phyloP scores from a whole-genome alignment of 73 alveolate species.

The Stentor roeselii region DNA sequence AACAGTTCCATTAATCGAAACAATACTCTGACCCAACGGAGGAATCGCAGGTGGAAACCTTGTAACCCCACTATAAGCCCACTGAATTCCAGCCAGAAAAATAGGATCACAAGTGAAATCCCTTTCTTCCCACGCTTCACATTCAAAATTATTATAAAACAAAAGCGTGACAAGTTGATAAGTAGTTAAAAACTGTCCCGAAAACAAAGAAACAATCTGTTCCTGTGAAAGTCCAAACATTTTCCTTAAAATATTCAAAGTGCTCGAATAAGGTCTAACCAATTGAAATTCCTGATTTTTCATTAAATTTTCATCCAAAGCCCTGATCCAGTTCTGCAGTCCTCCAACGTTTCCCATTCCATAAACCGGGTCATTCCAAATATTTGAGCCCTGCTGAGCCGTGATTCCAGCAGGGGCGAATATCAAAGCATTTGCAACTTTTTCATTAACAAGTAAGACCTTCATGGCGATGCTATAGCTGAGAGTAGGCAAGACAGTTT shows the following conservation, averaged over 20 bases:
- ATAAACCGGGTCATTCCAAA: constrained; percentile 21
- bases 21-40: constrained; percentile 3
- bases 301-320: constrained; percentile 3
- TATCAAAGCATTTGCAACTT: background rate
- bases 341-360: background rate
- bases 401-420: constrained; percentile 21
- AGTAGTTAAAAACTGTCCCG: background rate
- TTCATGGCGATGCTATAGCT: background rate
- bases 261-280: background rate
- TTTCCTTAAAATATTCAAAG: background rate
- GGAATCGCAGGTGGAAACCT: background rate
- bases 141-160: background rate
- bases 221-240: background rate
- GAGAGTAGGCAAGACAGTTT: background rate
- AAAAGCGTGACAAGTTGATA: background rate
- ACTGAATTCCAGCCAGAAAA: constrained; percentile 7
- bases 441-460: background rate
- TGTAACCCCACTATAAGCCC: constrained; percentile 10
- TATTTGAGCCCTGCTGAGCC: background rate
- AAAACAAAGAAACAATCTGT: constrained; percentile 12
- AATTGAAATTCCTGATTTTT: background rate
- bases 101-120: background rate
- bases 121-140: background rate
- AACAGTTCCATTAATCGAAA: background rate
- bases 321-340: background rate